These are phyloP conservation scores for Amauroascus verrucosus DNA, from an alignment of 2,329 filamentous ascomycete genomes.

Conservation along the genomic window DNA sequence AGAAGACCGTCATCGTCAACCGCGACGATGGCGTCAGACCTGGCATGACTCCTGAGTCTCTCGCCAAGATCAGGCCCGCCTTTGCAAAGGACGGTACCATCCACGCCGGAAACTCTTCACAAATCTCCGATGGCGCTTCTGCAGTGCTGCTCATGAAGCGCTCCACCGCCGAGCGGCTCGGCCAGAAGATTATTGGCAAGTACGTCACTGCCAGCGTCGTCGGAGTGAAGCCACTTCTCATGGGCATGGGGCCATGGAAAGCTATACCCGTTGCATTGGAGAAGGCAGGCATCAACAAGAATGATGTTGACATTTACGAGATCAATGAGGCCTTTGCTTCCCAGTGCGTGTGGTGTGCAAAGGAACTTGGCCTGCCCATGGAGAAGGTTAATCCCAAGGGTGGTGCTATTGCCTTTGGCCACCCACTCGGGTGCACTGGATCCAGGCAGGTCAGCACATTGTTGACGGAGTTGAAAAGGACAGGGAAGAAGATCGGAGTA, in stretches of 20 bases:
- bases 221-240: slow-evolving; percentile 83
- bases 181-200: slow-evolving; percentile 84
- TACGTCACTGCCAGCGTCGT: slow-evolving; percentile 77
- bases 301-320: slow-evolving; percentile 94
- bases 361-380: slow-evolving; percentile 69
- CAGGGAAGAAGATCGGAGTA: slow-evolving; percentile 72
- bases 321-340: slow-evolving; percentile 98
- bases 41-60: slow-evolving; percentile 74
- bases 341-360: slow-evolving; percentile 87
- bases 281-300: slow-evolving; percentile 73
- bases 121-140: slow-evolving; percentile 91
- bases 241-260: slow-evolving; percentile 93
- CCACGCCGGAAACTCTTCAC: slow-evolving; percentile 90
- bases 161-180: slow-evolving; percentile 74
- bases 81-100: slow-evolving; percentile 89
- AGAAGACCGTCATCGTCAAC: slow-evolving; percentile 68
- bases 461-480: slow-evolving; percentile 79
- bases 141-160: slow-evolving; percentile 95
- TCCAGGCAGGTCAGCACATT: slow-evolving; percentile 88
- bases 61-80: slow-evolving; percentile 82
- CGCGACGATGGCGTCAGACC: slow-evolving; percentile 79
- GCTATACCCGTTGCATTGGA: slow-evolving; percentile 86
- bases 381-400: slow-evolving; percentile 97
- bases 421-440: slow-evolving; percentile 89
- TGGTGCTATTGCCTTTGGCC: slow-evolving; percentile 89